Evolutionary conservation across 345 rosid species (phyloP).

Genomic region (Eucalyptus tenuipes): DNA sequence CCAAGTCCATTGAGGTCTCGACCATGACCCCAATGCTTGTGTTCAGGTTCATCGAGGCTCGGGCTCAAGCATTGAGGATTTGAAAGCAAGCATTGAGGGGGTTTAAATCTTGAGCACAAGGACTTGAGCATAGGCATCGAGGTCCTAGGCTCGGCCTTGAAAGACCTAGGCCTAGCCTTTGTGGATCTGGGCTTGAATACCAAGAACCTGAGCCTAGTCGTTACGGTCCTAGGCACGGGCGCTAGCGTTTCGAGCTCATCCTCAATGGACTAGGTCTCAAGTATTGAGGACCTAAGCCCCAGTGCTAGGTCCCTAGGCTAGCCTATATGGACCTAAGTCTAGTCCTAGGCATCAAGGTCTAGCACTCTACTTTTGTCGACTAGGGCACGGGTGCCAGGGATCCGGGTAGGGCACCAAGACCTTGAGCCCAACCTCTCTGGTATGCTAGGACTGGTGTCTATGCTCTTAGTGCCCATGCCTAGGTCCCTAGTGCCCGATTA

Average conservation of each 20-base stretch:
- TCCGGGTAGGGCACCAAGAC: background rate
- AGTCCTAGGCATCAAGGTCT: too few species aligned
- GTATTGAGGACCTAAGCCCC: background rate
- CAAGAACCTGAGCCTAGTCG: background rate
- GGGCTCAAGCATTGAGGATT: background rate
- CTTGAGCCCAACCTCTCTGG: background rate
- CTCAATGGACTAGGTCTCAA: too few species aligned
- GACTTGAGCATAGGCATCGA: background rate
- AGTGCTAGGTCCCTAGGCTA: background rate
- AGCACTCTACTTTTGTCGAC: background rate
- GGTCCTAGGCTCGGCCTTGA: background rate
- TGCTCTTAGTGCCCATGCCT: background rate
- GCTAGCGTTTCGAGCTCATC: accelerated
- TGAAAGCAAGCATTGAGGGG: accelerated
- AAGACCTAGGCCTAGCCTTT: background rate
- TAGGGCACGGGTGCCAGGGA: background rate
- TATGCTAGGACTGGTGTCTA: background rate
- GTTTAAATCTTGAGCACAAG: background rate
- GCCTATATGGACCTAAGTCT: background rate
- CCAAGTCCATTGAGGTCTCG: too few species aligned
- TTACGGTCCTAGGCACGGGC: background rate
- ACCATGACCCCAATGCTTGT: too few species aligned
- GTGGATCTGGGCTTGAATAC: background rate
- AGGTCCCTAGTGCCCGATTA: accelerated
- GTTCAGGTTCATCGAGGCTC: too few species aligned